Conservation (phyloP, 306 rosid genomes). For the Cicer arietinum region DNA sequence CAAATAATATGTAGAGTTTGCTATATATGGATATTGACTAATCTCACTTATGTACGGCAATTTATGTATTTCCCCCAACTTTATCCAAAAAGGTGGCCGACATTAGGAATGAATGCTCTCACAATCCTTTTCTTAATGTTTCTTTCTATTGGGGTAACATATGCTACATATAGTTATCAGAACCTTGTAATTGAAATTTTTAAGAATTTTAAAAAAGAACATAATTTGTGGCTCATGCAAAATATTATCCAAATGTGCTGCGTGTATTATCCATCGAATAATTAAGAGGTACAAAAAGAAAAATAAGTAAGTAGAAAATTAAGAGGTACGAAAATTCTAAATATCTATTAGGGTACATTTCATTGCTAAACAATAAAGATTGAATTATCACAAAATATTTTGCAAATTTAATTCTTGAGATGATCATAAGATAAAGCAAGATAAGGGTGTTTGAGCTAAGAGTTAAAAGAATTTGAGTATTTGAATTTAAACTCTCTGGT, state of each 20-base stretch:
- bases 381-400: background rate
- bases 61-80: slow-evolving; percentile 38
- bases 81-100: slow-evolving; percentile 54
- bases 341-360: background rate
- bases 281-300: no score
- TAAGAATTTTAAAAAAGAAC: background rate
- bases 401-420: no score
- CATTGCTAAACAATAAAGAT: background rate
- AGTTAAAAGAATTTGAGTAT: no score
- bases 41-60: slow-evolving; percentile 46
- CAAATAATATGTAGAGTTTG: slow-evolving; percentile 7
- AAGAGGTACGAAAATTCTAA: no score
- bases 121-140: background rate
- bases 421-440: no score
- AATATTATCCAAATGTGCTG: slow-evolving; percentile 36
- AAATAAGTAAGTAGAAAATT: no score
- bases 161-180: slow-evolving; percentile 32
- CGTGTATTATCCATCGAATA: slow-evolving; percentile 44
- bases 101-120: slow-evolving; percentile 62
- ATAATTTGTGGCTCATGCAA: slow-evolving; percentile 41
- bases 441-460: no score
- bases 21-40: slow-evolving; percentile 17
- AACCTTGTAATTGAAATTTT: background rate
- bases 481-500: no score
- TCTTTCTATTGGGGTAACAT: slow-evolving; percentile 36